Base-by-base conservation (phyloP, 2,329 filamentous ascomycete species). In the Colletotrichum karsti region DNA sequence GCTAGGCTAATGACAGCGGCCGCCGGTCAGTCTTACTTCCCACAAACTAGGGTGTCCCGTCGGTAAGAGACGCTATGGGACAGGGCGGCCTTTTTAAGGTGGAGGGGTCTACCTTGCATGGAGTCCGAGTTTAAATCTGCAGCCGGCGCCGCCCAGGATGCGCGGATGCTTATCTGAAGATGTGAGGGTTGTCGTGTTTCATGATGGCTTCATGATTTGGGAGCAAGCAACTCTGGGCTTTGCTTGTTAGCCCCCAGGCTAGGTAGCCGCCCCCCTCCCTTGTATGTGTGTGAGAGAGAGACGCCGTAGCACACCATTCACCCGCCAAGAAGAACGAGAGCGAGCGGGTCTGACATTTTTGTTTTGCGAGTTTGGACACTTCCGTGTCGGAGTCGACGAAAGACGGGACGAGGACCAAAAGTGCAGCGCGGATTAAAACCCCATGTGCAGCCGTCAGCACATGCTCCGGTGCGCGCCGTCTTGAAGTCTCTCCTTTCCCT, bases 151-250 rank as follows among this genome's bases (percentile, higher is more conserved):
- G 63, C 42, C 50, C 51, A 63, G 64, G 64, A 56, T 63, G 59
- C 28, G 57, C 59, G 30, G 60, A 54, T 54, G 64, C 30, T 64
- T 64, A 67, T 67, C 60, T 67, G 64, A 58, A 64, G 30, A 44
- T 54, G 64, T 64, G 64, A 67, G 60, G 64, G 60, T 58, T 67
- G 41, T 44, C 42, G 58, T 62, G 69, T 70, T 70, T 70, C 69
- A 70, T 63, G 58, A 69, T 48, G 67, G 69, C 69, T 70, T 70
- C 69, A 70, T 55, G 58, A 69, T 57, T 62, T 63, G 63, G 63
- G 63, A 54, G 44, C 39, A 62, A 39, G 39, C 44, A 28, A 33
- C 62, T 44, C 28, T 53, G 18, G 41, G 39, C 56, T 30, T 37
- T 30, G 55, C 55, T 46, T 37, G 7, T 56, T 50, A 50, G 46